phyloP scores from a whole-genome alignment of 2,329 filamentous ascomycete genomes.

The Anthostomella pinea region DNA sequence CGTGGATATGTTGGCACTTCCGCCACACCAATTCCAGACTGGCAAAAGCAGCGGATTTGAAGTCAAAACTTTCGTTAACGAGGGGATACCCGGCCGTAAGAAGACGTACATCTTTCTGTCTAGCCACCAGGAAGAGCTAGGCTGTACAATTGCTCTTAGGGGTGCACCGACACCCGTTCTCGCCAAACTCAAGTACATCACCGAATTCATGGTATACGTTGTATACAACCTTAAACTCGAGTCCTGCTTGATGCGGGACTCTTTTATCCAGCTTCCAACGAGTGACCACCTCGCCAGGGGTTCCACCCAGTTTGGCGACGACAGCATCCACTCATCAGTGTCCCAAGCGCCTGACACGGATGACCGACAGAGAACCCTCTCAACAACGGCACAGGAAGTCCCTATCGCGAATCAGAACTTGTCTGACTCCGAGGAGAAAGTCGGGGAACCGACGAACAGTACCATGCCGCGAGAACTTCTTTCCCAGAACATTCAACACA shows the following conservation, averaged over 20 bases:
- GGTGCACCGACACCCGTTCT: conserved; percentile 72
- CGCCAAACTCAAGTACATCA: conserved; percentile 82
- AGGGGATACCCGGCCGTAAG: conserved; percentile 67
- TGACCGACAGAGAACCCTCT: conserved; percentile 19
- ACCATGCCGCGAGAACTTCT: conserved; percentile 11
- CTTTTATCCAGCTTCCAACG: conserved; percentile 79
- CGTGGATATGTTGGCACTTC: conserved; percentile 83
- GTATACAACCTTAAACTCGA: conserved; percentile 97
- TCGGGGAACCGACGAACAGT: conserved; percentile 15
- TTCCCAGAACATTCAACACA: conserved; percentile 15
- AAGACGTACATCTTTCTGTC: conserved; percentile 97
- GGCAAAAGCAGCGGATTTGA: conserved; percentile 86
- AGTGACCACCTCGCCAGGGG: conserved; percentile 47
- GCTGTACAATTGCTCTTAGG: conserved; percentile 89
- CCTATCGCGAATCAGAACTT: conserved; percentile 20
- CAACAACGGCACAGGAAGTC: conserved; percentile 20
- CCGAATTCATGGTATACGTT: conserved; percentile 98
- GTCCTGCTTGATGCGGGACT: conserved; percentile 89
- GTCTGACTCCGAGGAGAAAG: conserved; percentile 19
- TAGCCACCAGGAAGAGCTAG: conserved; percentile 83
- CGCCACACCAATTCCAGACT: conserved; percentile 64
- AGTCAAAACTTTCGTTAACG: conserved; percentile 90
- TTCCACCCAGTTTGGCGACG: conserved; percentile 32
- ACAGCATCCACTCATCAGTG: conserved; percentile 37
- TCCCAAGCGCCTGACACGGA: conserved; percentile 17